These are phyloP conservation scores for Lactuca saligna DNA, from an alignment of 129 eudicot species.

Conservation along the genomic window DNA sequence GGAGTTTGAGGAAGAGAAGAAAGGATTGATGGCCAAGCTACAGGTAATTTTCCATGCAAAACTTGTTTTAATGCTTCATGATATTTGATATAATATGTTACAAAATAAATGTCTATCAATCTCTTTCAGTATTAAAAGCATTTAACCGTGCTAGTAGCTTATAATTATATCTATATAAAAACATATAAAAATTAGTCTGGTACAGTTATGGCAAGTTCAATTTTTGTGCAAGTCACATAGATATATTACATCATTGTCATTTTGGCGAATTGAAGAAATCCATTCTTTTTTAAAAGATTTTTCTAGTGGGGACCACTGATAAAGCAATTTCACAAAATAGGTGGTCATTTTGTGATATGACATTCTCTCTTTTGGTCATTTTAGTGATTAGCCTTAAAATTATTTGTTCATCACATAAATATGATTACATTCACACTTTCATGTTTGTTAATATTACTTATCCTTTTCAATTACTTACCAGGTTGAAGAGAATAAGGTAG, in stretches of 20 bases:
- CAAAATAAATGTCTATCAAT: neutral
- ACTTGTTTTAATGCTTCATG: neutral
- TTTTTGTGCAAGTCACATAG: neutral
- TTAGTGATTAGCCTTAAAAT: neutral
- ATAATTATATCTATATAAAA: slow-evolving; percentile 15
- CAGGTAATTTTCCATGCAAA: slow-evolving; percentile 46
- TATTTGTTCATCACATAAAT: no score
- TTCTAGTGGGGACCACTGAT: neutral
- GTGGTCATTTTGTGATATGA: neutral
- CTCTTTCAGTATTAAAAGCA: neutral
- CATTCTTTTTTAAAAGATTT: no score
- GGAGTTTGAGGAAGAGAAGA: slow-evolving; percentile 97
- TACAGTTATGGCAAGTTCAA: slow-evolving; percentile 3
- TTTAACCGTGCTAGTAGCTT: slow-evolving; percentile 2
- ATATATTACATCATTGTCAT: no score
- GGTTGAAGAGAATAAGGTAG: slow-evolving; percentile 95
- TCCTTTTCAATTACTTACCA: slow-evolving; percentile 27
- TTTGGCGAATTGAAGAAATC: no score
- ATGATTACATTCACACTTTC: neutral
- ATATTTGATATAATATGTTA: neutral
- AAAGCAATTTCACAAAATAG: neutral
- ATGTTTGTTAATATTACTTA: slow-evolving; percentile 12
- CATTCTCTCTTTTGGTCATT: neutral
- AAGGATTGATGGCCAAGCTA: slow-evolving; percentile 78
- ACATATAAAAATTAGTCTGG: neutral